Percentiles rank a stretch among this genome's conserved stretches.
Evolutionary conservation across 805 yeast genomes (phyloP).

Genomic region (Maudiozyma serrabonitensis): DNA sequence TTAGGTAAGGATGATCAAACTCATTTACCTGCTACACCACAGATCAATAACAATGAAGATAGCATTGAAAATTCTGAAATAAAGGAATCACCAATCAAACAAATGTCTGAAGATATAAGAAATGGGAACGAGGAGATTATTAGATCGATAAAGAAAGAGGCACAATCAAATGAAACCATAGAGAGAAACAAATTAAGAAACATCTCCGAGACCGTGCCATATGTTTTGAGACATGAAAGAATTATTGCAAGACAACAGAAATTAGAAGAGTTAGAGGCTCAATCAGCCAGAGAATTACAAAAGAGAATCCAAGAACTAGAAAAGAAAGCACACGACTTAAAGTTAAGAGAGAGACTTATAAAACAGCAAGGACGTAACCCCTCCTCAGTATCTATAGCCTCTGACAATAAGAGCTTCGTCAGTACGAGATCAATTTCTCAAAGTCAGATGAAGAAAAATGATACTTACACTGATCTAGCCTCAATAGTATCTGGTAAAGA

Average conservation of each 20-base stretch:
- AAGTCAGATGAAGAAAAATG: conserved; percentile 37
- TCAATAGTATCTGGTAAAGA: conserved; percentile 29
- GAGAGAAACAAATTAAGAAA: conserved; percentile 60
- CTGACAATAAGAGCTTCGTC: conserved; percentile 3
- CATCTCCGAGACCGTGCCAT: conserved; percentile 79
- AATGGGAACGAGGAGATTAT: conserved; percentile 33
- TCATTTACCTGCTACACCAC: neutral
- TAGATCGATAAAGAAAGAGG: conserved; percentile 30
- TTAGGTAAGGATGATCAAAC: conserved; percentile 13
- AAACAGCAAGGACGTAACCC: conserved; percentile 12
- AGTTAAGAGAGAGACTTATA: conserved; percentile 51
- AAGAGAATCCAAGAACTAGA: conserved; percentile 68
- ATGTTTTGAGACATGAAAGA: conserved; percentile 67
- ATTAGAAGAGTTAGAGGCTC: conserved; percentile 69
- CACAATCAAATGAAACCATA: conserved; percentile 24
- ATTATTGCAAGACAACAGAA: conserved; percentile 67
- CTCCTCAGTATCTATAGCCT: conserved; percentile 13
- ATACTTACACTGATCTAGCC: conserved; percentile 46
- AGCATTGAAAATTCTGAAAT: conserved; percentile 4
- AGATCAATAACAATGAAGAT: conserved; percentile 1
- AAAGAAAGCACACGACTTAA: conserved; percentile 62
- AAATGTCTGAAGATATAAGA: conserved; percentile 29
- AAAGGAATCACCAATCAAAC: conserved; percentile 31
- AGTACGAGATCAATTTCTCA: conserved; percentile 4
- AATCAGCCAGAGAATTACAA: conserved; percentile 64